These are phyloP conservation scores for Lolium perenne DNA, from an alignment of 176 grass and related monocot species.

Conservation along the genomic window DNA sequence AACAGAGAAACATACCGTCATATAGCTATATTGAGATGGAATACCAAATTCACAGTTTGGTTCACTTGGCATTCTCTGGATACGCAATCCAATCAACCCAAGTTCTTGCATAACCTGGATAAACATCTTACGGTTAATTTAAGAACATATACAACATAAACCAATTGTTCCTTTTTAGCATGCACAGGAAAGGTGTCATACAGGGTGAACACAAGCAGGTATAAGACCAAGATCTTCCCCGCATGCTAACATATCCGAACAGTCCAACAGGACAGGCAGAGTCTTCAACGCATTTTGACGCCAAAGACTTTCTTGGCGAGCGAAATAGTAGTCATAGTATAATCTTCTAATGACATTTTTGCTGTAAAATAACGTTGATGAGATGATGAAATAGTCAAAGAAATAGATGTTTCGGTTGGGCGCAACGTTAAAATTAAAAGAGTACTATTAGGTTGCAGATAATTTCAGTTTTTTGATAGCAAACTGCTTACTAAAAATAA, in stretches of 20 bases:
- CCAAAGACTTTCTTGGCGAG: conserved; percentile 93
- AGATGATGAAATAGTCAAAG: conserved; percentile 35
- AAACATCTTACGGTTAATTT: conserved; percentile 47
- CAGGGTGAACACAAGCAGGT: conserved; percentile 99
- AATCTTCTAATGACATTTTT: conserved; percentile 98
- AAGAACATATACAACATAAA: conserved; percentile 33
- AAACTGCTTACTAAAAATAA: background rate
- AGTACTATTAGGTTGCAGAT: background rate
- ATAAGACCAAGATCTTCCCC: conserved; percentile 98
- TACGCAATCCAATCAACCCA: conserved; percentile 91
- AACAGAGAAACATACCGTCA: conserved; percentile 71
- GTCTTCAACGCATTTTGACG: conserved; percentile 95
- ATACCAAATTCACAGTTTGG: conserved; percentile 84
- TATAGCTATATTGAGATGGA: conserved; percentile 91
- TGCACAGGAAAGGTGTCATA: conserved; percentile 42
- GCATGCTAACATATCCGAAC: conserved; percentile 98
- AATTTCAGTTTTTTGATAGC: conserved; percentile 30
- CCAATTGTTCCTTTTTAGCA: conserved; percentile 22
- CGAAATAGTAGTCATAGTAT: conserved; percentile 97
- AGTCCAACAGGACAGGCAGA: conserved; percentile 91
- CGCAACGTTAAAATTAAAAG: conserved; percentile 26
- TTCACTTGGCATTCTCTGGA: conserved; percentile 99
- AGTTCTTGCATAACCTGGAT: conserved; percentile 98
- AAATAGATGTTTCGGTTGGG: background rate
- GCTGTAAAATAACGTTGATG: conserved; percentile 52